Percentiles rank a stretch among this genome's conserved stretches.
Evolutionary conservation across 2,329 filamentous ascomycete species (phyloP).

Genomic region (Hawksworthiomyces lignivorus): DNA sequence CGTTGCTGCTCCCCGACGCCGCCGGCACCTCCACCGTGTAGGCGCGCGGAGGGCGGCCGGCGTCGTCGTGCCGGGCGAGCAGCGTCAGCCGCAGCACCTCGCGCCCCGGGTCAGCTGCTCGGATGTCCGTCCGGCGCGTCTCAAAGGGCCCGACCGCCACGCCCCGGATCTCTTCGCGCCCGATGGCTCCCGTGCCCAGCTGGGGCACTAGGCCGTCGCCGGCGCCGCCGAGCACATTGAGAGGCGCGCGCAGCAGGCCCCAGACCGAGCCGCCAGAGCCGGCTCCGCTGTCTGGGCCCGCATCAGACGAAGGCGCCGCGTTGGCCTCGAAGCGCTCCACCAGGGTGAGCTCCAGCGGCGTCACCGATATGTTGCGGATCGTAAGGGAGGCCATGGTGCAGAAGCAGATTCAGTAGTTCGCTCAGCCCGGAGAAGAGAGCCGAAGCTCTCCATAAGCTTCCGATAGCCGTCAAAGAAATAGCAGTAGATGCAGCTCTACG

Average conservation of each 20-base stretch:
- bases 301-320: constrained; percentile 17
- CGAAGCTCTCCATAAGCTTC: neutral
- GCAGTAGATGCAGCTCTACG: no score
- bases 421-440: neutral
- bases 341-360: constrained; percentile 60
- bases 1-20: constrained; percentile 48
- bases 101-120: constrained; percentile 45
- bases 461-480: no score
- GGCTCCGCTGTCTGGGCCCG: constrained; percentile 27
- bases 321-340: constrained; percentile 64
- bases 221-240: neutral
- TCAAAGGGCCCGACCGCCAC: constrained; percentile 62
- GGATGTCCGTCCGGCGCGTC: constrained; percentile 54
- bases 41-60: constrained; percentile 23
- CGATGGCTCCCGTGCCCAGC: constrained; percentile 6
- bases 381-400: constrained; percentile 48
- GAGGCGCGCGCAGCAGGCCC: constrained; percentile 4
- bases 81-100: constrained; percentile 72
- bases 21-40: constrained; percentile 71
- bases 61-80: constrained; percentile 34
- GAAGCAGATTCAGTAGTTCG: neutral
- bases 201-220: constrained; percentile 12
- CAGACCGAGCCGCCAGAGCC: constrained; percentile 37
- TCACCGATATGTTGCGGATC: constrained; percentile 75
- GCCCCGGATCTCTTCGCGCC: constrained; percentile 49